These are phyloP conservation scores for Pyricularia grisea DNA, from an alignment of 2,329 filamentous ascomycete species.

Conservation along the genomic window DNA sequence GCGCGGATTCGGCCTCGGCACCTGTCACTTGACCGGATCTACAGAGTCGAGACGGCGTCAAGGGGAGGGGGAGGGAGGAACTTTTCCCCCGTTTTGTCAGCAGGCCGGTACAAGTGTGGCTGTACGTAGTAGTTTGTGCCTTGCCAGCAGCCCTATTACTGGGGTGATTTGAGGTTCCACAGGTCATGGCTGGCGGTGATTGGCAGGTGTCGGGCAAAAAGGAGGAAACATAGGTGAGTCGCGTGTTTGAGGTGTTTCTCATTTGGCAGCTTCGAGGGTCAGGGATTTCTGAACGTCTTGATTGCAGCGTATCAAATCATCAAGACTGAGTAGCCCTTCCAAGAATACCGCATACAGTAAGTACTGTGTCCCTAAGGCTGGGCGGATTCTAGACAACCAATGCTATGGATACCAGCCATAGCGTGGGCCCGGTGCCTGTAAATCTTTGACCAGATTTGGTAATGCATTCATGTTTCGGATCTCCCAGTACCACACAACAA, in stretches of 20 bases:
- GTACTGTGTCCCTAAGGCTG: background rate
- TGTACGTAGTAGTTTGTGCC: background rate
- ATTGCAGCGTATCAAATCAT: background rate
- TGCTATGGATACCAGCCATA: background rate
- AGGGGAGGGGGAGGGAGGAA: background rate
- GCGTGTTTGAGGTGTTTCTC: background rate
- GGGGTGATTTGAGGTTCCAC: background rate
- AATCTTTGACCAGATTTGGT: background rate
- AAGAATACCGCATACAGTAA: too few relatives aligned
- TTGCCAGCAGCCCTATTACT: background rate
- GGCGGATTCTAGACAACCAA: background rate
- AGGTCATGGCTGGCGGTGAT: background rate
- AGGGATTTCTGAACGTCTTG: background rate
- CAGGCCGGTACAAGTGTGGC: too few relatives aligned
- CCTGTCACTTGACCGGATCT: background rate
- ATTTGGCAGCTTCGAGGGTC: background rate
- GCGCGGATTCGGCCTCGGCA: background rate
- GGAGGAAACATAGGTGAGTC: background rate
- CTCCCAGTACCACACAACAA: background rate
- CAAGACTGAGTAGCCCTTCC: background rate
- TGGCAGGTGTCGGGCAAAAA: background rate
- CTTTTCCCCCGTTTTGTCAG: too few relatives aligned
- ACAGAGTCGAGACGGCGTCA: background rate
- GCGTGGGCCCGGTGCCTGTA: background rate
- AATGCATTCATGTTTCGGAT: background rate